Base-by-base conservation (phyloP, 2,329 filamentous ascomycete genomes). In the Leptosphaerulina australis region DNA sequence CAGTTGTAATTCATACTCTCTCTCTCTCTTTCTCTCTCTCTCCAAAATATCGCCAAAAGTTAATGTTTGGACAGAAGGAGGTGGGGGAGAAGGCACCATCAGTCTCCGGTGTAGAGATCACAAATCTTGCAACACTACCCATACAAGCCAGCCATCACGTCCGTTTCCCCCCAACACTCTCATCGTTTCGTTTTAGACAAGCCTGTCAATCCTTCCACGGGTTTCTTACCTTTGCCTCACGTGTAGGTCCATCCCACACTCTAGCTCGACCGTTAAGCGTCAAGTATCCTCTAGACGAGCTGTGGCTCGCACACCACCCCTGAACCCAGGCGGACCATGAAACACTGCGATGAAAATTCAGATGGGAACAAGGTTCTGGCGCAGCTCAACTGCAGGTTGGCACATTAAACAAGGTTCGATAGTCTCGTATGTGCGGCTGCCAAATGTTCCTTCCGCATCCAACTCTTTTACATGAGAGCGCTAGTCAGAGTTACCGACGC, bases 41-140 rank as follows among this genome's bases (percentile, higher is more conserved):
- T n/a, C n/a, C n/a, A n/a, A n/a, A n/a, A n/a, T n/a, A n/a, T n/a
- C n/a, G n/a, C n/a, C n/a, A n/a, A n/a, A n/a, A n/a, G n/a, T n/a
- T n/a, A n/a, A n/a, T n/a, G n/a, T n/a, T n/a, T n/a, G n/a, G n/a
- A n/a, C n/a, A n/a, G n/a, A n/a, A 12, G 25, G 10, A 28, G 25
- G 25, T 28, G 31, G n/a, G n/a, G 45, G 30, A 36, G 36, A 15
- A 35, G 11, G 4, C n/a, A n/a, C 4, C 8, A 10, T 15, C n/a
- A 17, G 15, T 7, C 17, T 26, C 33, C 47, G 35, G 41, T 25
- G 14, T 37, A 20, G 12, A 22, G 9, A 50, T 50, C 30, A 25
- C 40, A 51, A 51, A 51, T 46, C 36, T 31, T 51, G 48, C 41
- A 36, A 51, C 48, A 36, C 47, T 24, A 34, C 29, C 47, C 39